Evolutionary conservation across 75 land plant genomes (phyloP), one percentile per base, ranked within the genome.

Genomic region (Sequoiadendron giganteum): DNA sequence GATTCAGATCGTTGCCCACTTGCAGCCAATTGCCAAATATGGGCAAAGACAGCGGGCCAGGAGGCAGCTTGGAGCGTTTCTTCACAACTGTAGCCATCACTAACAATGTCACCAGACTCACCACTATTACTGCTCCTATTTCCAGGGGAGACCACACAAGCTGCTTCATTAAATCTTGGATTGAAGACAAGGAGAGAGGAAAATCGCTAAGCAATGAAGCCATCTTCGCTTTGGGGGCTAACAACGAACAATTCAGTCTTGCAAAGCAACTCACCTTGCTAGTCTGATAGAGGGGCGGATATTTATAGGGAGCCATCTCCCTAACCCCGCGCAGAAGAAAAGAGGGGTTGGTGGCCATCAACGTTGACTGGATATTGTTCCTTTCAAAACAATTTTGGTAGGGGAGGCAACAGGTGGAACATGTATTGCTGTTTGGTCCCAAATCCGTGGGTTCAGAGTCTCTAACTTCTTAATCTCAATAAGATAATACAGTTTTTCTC

Each of bases 11-110:
- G 85, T 96, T 89, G 21, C 96, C 96, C 4, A 95, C 94, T 84
- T 94, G 96, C 73, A 95, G 93, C 96, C 95, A 95, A 85, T 92
- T 94, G 45, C 96, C 96, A 40, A 95, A 88, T n/a, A 95, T 90
- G 39, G 97, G 97, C 15, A 93, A 32, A 61, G 91, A 56, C 58
- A 85, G n/a, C 10, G 97, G 97, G 2, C 95, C 94, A 2, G 97
- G 97, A 25, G 97, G 97, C 38, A 94, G 93, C 45, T 92, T 92
- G 42, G 70, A 21, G 70, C n/a, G 0, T 25, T 65, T 65, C n/a
- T 1, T 65, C 28, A 8, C n/a, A 65, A 65, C 0, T 65, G 2
- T 65, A 21, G n/a, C 70, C 28, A 65, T 65, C 10, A 65, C 70
- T 65, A 65, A 28, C 30, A 65, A 5, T 6, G 70, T 65, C 70